phyloP scores from a whole-genome alignment of 352 stramenopile species.

The Pythium pectinolyticum region DNA sequence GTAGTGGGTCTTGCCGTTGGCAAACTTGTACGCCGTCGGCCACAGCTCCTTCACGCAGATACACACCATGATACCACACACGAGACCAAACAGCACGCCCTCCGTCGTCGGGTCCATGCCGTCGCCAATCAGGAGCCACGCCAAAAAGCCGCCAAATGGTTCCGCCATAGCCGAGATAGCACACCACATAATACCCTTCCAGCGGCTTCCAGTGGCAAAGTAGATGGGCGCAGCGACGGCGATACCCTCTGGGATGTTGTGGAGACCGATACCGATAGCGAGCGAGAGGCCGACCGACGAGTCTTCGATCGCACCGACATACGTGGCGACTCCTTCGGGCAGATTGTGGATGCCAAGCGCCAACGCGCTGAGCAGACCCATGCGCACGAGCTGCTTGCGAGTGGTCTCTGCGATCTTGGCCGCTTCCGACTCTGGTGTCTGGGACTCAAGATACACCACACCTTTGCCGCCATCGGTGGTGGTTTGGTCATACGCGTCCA shows the following conservation, averaged over 20 bases:
- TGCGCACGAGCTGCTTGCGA: slow-evolving; percentile 36
- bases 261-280: slow-evolving; percentile 92
- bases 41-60: too few species aligned
- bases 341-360: slow-evolving; percentile 96
- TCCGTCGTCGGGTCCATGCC: slow-evolving; percentile 81
- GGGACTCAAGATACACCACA: slow-evolving; percentile 29
- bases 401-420: slow-evolving; percentile 14
- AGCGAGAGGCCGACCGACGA: slow-evolving; percentile 85
- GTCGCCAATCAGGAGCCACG: slow-evolving; percentile 52
- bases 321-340: slow-evolving; percentile 95
- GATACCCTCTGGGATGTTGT: slow-evolving; percentile 97
- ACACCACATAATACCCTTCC: slow-evolving; percentile 92
- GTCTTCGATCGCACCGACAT: slow-evolving; percentile 88
- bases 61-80: too few species aligned
- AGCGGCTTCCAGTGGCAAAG: slow-evolving; percentile 92
- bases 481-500: slow-evolving; percentile 27
- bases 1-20: too few species aligned
- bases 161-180: slow-evolving; percentile 88
- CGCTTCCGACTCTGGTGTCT: slow-evolving; percentile 15
- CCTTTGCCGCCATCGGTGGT: slow-evolving; percentile 26
- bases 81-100: too few species aligned
- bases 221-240: slow-evolving; percentile 96
- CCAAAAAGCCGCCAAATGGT: slow-evolving; percentile 89
- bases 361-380: slow-evolving; percentile 91
- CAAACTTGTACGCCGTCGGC: too few species aligned